Conservation (phyloP, 2,329 filamentous ascomycete species). For the Phaeosphaeria sp. region DNA sequence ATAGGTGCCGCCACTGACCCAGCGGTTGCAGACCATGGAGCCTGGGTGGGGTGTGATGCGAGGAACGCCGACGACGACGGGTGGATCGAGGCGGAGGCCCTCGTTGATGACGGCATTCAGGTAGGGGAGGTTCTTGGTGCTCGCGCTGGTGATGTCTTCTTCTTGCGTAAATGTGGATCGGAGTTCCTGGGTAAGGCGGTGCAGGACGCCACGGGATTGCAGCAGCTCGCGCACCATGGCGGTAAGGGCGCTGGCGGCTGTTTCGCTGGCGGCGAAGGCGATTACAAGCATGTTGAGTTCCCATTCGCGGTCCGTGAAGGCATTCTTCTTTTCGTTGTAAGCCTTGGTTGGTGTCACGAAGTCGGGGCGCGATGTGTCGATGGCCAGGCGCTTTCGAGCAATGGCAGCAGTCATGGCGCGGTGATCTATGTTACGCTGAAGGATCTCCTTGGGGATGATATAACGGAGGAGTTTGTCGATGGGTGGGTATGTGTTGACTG, state of each 20-base stretch:
- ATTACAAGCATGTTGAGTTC: slow-evolving; percentile 46
- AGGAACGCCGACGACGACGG: slow-evolving; percentile 23
- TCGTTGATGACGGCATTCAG: slow-evolving; percentile 48
- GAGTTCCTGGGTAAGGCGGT: slow-evolving; percentile 32
- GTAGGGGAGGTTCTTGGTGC: slow-evolving; percentile 28
- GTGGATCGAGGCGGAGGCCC: slow-evolving; percentile 40
- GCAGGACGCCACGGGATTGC: slow-evolving; percentile 32
- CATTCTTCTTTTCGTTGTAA: slow-evolving; percentile 25
- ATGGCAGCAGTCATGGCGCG: slow-evolving; percentile 30
- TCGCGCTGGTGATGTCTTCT: slow-evolving; percentile 28
- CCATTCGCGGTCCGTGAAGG: slow-evolving; percentile 41
- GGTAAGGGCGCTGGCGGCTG: slow-evolving; percentile 48
- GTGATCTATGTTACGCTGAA: slow-evolving; percentile 30
- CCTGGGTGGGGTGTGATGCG: slow-evolving; percentile 30
- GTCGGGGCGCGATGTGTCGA: slow-evolving; percentile 30
- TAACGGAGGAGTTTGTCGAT: slow-evolving; percentile 29
- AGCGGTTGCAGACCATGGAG: slow-evolving; percentile 27
- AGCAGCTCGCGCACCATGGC: slow-evolving; percentile 44
- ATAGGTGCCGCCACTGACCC: slow-evolving; percentile 35
- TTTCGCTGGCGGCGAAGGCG: slow-evolving; percentile 54
- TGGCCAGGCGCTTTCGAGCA: slow-evolving; percentile 27
- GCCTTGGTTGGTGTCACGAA: slow-evolving; percentile 36
- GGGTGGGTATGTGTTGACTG: slow-evolving; percentile 29
- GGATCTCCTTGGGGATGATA: slow-evolving; percentile 31
- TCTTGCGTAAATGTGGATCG: slow-evolving; percentile 28